phyloP scores from a whole-genome alignment of 768 basidiomycete genomes.

The Boletellus ananas region DNA sequence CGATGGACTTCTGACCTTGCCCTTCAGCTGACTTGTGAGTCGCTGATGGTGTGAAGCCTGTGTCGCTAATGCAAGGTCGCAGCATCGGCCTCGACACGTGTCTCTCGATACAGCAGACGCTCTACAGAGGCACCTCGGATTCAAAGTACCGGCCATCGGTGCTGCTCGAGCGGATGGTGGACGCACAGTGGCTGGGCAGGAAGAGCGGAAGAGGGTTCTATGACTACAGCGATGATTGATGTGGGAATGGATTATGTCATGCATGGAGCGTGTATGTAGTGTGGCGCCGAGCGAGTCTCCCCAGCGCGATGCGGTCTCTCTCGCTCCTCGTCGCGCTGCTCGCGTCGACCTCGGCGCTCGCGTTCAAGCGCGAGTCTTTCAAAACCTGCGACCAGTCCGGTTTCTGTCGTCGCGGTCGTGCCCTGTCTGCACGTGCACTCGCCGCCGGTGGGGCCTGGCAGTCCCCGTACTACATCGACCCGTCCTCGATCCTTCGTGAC shows the following conservation, averaged over 20 bases:
- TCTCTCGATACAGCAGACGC: conserved; percentile 85
- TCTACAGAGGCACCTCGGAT: conserved; percentile 86
- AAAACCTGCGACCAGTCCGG: conserved; percentile 93
- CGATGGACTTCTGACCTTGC: conserved; percentile 1
- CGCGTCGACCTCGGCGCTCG: conserved; percentile 35
- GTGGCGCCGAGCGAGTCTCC: neutral
- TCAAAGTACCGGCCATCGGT: conserved; percentile 93
- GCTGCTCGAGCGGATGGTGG: conserved; percentile 92
- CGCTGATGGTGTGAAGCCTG: neutral
- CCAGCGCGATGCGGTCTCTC: conserved; percentile 16
- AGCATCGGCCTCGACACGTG: conserved; percentile 99
- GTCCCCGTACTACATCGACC: conserved; percentile 82
- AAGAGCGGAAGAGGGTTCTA: conserved; percentile 96
- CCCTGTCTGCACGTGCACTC: conserved; percentile 69
- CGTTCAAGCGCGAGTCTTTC: conserved; percentile 83
- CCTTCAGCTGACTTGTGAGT: conserved; percentile 32
- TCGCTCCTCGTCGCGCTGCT: conserved; percentile 32
- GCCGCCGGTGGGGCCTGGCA: conserved; percentile 59
- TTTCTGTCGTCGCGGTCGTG: conserved; percentile 91
- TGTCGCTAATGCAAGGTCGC: neutral
- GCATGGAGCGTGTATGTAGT: neutral
- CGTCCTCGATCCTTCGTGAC: conserved; percentile 47
- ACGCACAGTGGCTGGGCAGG: conserved; percentile 90
- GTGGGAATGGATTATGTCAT: conserved; percentile 17
- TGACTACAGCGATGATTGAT: conserved; percentile 54